These are phyloP conservation scores for Vitis vinifera DNA, from an alignment of 164 flowering plant species.

Conservation along the genomic window ASM3070453v1 NC_081819.1:22528001-22528500, in stretches of 20 bases:
- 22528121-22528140: too few species aligned
- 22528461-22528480: background rate
- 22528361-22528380: slow-evolving; percentile 82
- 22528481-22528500: background rate
- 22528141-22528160: too few species aligned
- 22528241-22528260: background rate
- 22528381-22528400: slow-evolving; percentile 84
- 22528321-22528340: slow-evolving; percentile 82
- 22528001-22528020: slow-evolving; percentile 63
- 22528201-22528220: background rate
- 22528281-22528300: background rate
- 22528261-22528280: background rate
- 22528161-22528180: background rate
- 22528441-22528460: background rate
- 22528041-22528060: slow-evolving; percentile 72
- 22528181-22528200: background rate
- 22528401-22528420: slow-evolving; percentile 93
- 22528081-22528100: background rate
- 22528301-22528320: slow-evolving; percentile 86
- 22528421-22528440: slow-evolving; percentile 4
- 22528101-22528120: too few species aligned
- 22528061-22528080: background rate
- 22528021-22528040: slow-evolving; percentile 87
- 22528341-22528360: slow-evolving; percentile 92
- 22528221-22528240: background rate